These are phyloP conservation scores for Dendrocalamus sinicus DNA, from an alignment of 176 grass and related monocot species.

Conservation along the genomic window DNA sequence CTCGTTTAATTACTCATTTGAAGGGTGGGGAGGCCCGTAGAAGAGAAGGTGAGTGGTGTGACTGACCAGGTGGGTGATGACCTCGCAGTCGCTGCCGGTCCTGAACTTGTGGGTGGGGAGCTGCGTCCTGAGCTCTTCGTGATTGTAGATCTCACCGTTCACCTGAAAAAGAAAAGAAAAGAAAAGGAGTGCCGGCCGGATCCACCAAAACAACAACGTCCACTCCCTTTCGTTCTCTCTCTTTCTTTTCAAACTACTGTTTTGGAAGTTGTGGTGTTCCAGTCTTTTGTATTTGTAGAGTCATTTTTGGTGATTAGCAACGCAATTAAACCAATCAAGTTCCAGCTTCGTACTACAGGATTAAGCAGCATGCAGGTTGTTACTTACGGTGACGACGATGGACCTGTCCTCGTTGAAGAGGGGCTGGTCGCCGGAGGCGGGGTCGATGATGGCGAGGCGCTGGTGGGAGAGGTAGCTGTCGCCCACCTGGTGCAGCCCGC, in stretches of 20 bases:
- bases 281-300: too few relatives aligned
- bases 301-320: too few relatives aligned
- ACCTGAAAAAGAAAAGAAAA: slow-evolving; percentile 34
- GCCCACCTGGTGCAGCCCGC: slow-evolving; percentile 54
- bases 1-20: too few relatives aligned
- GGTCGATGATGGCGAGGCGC: slow-evolving; percentile 78
- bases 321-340: too few relatives aligned
- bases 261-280: too few relatives aligned
- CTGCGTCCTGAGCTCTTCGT: slow-evolving; percentile 51
- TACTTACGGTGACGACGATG: slow-evolving; percentile 57
- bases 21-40: too few relatives aligned
- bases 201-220: too few relatives aligned
- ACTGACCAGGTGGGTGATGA: slow-evolving; percentile 82
- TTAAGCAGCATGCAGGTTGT: too few relatives aligned
- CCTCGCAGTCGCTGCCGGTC: slow-evolving; percentile 91
- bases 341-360: too few relatives aligned
- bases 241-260: too few relatives aligned
- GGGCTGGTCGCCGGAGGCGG: slow-evolving; percentile 82
- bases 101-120: slow-evolving; percentile 70
- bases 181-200: too few relatives aligned
- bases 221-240: too few relatives aligned
- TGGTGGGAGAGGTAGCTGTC: slow-evolving; percentile 83
- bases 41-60: neutral
- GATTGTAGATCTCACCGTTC: slow-evolving; percentile 96
- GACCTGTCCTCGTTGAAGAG: slow-evolving; percentile 79